Conservation (phyloP, 169 alveolate species). For the Theileria annulata region DNA sequence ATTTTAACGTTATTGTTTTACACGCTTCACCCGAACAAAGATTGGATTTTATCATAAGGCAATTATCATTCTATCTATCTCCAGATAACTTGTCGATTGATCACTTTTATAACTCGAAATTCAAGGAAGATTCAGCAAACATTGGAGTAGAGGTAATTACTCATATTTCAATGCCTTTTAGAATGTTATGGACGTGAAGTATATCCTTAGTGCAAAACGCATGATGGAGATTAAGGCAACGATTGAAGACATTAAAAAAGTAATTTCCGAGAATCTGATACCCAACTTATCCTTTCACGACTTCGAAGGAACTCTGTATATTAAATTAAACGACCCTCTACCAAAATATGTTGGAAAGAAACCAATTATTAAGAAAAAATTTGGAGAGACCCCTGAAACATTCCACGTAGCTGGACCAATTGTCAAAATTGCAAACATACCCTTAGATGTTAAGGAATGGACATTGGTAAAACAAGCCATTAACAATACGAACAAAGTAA, state of each 20-base stretch:
- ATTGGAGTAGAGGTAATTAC: slow-evolving; percentile 46
- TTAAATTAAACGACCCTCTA: slow-evolving; percentile 28
- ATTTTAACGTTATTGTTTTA: slow-evolving; percentile 32
- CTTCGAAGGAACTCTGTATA: slow-evolving; percentile 35
- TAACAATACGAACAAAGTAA: slow-evolving; percentile 35
- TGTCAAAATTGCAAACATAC: slow-evolving; percentile 42
- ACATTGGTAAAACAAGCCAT: slow-evolving; percentile 47
- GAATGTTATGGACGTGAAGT: slow-evolving; percentile 62
- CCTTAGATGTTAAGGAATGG: slow-evolving; percentile 47
- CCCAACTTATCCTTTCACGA: slow-evolving; percentile 32
- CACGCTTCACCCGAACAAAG: slow-evolving; percentile 55
- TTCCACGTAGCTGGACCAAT: slow-evolving; percentile 62
- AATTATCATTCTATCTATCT: slow-evolving; percentile 49
- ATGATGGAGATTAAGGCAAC: slow-evolving; percentile 61
- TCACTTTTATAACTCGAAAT: slow-evolving; percentile 49
- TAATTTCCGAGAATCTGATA: slow-evolving; percentile 11
- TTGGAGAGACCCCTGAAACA: slow-evolving; percentile 66
- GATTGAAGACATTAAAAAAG: slow-evolving; percentile 46
- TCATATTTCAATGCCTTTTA: not conserved
- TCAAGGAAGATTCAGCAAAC: slow-evolving; percentile 50
- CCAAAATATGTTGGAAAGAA: slow-evolving; percentile 57
- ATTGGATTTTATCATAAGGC: slow-evolving; percentile 48
- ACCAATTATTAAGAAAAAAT: slow-evolving; percentile 53
- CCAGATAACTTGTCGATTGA: slow-evolving; percentile 56
- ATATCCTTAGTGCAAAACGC: slow-evolving; percentile 61